Base-by-base conservation (phyloP, 2,329 filamentous ascomycete genomes). In the Trichoderma brevicompactum region DNA sequence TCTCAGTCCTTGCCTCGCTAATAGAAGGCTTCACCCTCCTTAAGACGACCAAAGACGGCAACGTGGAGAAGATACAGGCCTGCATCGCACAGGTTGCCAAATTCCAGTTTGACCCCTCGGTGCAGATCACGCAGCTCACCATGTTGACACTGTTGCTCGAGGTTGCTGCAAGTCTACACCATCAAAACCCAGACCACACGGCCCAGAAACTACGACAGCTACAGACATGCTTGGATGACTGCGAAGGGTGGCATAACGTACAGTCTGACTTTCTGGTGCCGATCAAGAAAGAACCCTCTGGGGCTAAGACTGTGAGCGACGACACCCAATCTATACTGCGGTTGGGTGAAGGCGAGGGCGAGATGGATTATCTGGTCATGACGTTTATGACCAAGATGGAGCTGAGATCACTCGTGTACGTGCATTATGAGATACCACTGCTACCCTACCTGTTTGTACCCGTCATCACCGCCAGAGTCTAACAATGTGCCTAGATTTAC, bases 41-140 rank as follows among this genome's bases (percentile, higher is more conserved):
- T 55, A 87, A 86, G 67, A 85, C 84, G 7, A 83, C 83, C 67
- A 87, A 86, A 59, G 80, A 87, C 9, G 89, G 92, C 66, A 84
- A 85, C 66, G 79, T 89, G n/a, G 87, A 91, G 68, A 84, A 89
- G 66, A 87, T 92, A 38, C 89, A 92, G 71, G 82, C 85, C 50
- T 91, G 90, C 60, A 85, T 94, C 69, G 91, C 91, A n/a, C 85
- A 89, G 58, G 90, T 88, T 6, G 82, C 89, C 66, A 91, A 89
- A 70, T 84, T 89, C 62, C 91, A 94, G 72, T 80, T 91, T 10
- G 85, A 91, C 44, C 81, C 84, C 1, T 81, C 84, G n/a, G 81
- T 85, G 49, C 81, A 83, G 49, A 83, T 92, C 44, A 85, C 87
- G 6, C 90, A 92, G 70, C 82, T 93, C 15, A 84, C 87, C 63